Conservation (phyloP, 2,329 filamentous ascomycete species). For the Fusarium xylarioides region DNA sequence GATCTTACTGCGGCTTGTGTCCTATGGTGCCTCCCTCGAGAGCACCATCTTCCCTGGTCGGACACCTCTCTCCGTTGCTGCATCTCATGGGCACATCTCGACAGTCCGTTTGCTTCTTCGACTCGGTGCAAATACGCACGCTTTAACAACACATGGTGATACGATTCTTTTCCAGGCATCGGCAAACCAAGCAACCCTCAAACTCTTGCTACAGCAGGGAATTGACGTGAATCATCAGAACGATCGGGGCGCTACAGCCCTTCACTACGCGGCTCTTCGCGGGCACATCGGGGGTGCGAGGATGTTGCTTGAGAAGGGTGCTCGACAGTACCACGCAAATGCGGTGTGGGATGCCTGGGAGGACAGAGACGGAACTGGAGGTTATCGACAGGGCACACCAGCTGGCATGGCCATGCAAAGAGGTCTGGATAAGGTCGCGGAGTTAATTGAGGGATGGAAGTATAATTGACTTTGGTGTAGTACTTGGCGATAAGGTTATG, state of each 20-base stretch:
- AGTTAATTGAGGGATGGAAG: conserved; percentile 42
- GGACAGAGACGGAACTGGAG: conserved; percentile 37
- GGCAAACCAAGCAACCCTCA: conserved; percentile 40
- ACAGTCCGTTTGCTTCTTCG: conserved; percentile 41
- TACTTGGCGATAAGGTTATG: conserved; percentile 10
- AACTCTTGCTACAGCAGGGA: conserved; percentile 38
- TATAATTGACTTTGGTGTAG: conserved; percentile 29
- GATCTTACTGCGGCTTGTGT: conserved; percentile 39
- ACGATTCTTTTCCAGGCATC: conserved; percentile 42
- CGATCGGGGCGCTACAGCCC: conserved; percentile 41
- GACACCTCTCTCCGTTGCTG: conserved; percentile 39
- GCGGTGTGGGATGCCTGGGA: conserved; percentile 43
- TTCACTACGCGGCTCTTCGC: conserved; percentile 42
- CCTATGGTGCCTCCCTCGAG: conserved; percentile 38
- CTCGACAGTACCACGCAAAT: conserved; percentile 40
- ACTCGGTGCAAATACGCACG: conserved; percentile 37
- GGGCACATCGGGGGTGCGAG: conserved; percentile 38
- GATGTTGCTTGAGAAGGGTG: conserved; percentile 39
- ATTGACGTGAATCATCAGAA: conserved; percentile 42
- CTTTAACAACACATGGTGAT: conserved; percentile 41
- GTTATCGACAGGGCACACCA: conserved; percentile 42
- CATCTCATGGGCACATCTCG: conserved; percentile 40
- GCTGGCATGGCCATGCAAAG: conserved; percentile 42
- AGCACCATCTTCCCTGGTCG: conserved; percentile 43
- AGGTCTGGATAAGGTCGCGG: conserved; percentile 40